Evolutionary conservation across 1,284 basidiomycete species (phyloP).

Genomic region (Mrakiaceae sp.): DNA sequence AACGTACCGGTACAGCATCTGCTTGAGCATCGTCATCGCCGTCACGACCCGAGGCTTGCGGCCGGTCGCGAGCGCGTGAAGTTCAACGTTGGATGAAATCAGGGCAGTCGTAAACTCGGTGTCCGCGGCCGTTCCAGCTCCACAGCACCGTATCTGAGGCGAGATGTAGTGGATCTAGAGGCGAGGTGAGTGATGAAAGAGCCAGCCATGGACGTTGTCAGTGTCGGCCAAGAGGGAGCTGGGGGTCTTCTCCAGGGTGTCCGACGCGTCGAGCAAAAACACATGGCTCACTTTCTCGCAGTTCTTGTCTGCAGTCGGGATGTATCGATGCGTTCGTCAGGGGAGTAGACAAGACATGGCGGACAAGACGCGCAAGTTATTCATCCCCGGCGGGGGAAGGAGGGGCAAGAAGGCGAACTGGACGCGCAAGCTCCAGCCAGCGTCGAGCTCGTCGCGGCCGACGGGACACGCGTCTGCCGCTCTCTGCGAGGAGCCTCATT

Average conservation of each 20-base stretch:
- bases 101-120: slow-evolving; percentile 91
- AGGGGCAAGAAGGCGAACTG: background rate
- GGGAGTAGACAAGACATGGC: background rate
- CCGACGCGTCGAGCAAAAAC: slow-evolving; percentile 15
- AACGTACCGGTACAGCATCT: slow-evolving; percentile 63
- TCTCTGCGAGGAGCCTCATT: no score
- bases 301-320: slow-evolving; percentile 46
- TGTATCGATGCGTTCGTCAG: background rate
- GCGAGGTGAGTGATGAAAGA: background rate
- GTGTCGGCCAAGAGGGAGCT: background rate
- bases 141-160: slow-evolving; percentile 90
- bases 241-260: background rate
- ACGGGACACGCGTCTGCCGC: no score
- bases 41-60: slow-evolving; percentile 83
- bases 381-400: background rate
- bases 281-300: slow-evolving; percentile 74
- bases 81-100: slow-evolving; percentile 85
- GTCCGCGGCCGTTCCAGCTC: slow-evolving; percentile 95
- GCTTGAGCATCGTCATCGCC: slow-evolving; percentile 96
- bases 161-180: slow-evolving; percentile 90
- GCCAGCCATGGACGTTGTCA: no score
- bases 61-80: slow-evolving; percentile 74
- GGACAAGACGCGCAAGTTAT: background rate
- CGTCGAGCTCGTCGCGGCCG: background rate
- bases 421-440: background rate